These are phyloP conservation scores for Penicillium chermesinum DNA, from an alignment of 495 filamentous ascomycete species.

Conservation along the genomic window DNA sequence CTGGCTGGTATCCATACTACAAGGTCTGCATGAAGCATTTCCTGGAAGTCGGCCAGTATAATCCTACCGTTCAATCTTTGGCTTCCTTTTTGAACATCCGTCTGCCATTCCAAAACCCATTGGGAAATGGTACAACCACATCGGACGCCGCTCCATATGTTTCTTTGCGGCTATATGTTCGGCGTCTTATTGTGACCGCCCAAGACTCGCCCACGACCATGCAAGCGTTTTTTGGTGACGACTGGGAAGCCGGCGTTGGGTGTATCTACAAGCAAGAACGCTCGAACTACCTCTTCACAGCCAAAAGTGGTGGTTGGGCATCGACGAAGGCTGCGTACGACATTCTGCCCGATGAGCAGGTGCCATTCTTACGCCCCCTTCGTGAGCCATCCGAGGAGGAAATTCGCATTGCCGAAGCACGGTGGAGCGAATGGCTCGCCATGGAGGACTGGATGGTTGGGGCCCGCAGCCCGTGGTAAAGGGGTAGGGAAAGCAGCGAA, in stretches of 20 bases:
- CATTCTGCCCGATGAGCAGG: slow-evolving; percentile 67
- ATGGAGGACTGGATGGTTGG: slow-evolving; percentile 98
- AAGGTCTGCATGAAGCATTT: slow-evolving; percentile 84
- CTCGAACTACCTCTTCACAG: slow-evolving; percentile 87
- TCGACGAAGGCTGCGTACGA: slow-evolving; percentile 84
- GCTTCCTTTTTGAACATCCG: slow-evolving; percentile 86
- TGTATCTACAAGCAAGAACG: slow-evolving; percentile 80
- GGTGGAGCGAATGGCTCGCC: slow-evolving; percentile 82
- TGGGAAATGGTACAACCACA: slow-evolving; percentile 10
- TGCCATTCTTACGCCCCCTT: slow-evolving; percentile 79
- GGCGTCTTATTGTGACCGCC: slow-evolving; percentile 84
- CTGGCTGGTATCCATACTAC: slow-evolving; percentile 88
- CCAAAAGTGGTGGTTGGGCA: slow-evolving; percentile 90
- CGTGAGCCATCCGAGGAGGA: slow-evolving; percentile 68
- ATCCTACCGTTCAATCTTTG: slow-evolving; percentile 71
- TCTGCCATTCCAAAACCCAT: slow-evolving; percentile 38
- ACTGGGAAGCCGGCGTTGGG: slow-evolving; percentile 73
- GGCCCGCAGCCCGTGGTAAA: slow-evolving; percentile 48
- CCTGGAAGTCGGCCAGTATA: slow-evolving; percentile 78
- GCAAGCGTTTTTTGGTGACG: slow-evolving; percentile 83
- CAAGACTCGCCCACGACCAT: slow-evolving; percentile 73
- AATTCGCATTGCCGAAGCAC: slow-evolving; percentile 71
- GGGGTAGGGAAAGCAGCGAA: too few species aligned
- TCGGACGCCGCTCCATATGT: slow-evolving; percentile 35
- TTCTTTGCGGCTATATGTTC: slow-evolving; percentile 78